Conservation (phyloP, 2,329 filamentous ascomycete species). For the Botryotinia narcissicola region DNA sequence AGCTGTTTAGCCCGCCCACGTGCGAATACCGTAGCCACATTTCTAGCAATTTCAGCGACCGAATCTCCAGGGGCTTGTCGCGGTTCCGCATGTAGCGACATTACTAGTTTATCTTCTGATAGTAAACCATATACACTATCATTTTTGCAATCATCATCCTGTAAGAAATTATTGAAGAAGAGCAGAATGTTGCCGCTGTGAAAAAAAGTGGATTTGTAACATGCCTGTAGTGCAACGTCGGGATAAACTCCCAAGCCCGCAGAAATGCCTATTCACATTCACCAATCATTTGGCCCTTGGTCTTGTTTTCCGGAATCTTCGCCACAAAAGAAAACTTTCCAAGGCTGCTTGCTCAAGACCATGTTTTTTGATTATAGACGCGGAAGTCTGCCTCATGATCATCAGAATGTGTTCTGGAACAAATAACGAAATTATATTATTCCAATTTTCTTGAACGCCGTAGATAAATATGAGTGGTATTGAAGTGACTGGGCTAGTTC, state of each 20-base stretch:
- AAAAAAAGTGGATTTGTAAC: background rate
- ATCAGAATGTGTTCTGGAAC: background rate
- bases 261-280: background rate
- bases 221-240: background rate
- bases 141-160: too few species aligned
- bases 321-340: background rate
- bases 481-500: background rate
- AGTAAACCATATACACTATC: background rate
- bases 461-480: background rate
- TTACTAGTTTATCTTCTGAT: background rate
- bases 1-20: conserved; percentile 10
- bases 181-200: background rate
- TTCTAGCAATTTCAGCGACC: conserved; percentile 5
- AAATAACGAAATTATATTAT: background rate
- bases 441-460: background rate
- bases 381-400: background rate
- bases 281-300: background rate
- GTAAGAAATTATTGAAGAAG: background rate
- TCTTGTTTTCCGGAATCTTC: background rate
- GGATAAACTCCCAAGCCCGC: background rate
- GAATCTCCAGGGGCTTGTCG: background rate
- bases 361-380: background rate
- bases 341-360: background rate
- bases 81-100: background rate
- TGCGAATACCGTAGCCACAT: conserved; percentile 8